phyloP scores from a whole-genome alignment of 805 yeast genomes.

The Candida ascalaphidarum region DNA sequence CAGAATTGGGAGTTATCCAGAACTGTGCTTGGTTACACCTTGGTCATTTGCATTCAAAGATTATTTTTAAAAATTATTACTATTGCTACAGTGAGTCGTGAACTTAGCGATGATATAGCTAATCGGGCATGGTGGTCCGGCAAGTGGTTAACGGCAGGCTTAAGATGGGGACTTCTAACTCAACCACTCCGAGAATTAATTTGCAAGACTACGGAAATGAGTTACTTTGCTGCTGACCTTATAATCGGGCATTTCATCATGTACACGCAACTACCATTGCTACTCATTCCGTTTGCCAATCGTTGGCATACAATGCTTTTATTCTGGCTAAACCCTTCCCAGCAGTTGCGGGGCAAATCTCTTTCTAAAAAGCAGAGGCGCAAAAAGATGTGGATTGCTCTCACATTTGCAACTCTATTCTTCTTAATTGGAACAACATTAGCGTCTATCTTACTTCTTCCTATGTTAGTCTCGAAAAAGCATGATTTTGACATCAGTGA shows the following conservation, averaged over 20 bases:
- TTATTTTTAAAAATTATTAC: slow-evolving; percentile 46
- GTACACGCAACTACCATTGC: slow-evolving; percentile 50
- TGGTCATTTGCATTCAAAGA: slow-evolving; percentile 47
- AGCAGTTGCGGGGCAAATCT: slow-evolving; percentile 40
- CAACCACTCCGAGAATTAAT: slow-evolving; percentile 60
- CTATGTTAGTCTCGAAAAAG: too few relatives aligned
- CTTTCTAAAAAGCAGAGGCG: slow-evolving; percentile 35
- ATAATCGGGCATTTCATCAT: slow-evolving; percentile 50
- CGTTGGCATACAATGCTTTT: slow-evolving; percentile 58
- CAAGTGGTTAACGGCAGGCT: slow-evolving; percentile 52
- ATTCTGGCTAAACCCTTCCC: slow-evolving; percentile 58
- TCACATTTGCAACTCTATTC: too few relatives aligned
- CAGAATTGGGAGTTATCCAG: slow-evolving; percentile 61
- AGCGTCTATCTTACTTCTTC: too few relatives aligned
- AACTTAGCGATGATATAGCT: slow-evolving; percentile 48
- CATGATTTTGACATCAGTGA: too few relatives aligned
- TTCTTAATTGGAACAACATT: too few relatives aligned
- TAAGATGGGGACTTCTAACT: slow-evolving; percentile 52
- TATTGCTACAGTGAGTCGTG: slow-evolving; percentile 48
- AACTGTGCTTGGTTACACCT: slow-evolving; percentile 54
- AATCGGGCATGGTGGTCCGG: slow-evolving; percentile 64
- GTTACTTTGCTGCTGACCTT: slow-evolving; percentile 61
- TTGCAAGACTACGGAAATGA: slow-evolving; percentile 58
- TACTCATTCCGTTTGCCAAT: slow-evolving; percentile 57
- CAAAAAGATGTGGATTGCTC: too few relatives aligned